phyloP scores from a whole-genome alignment of 106 monocot genomes.

The Allium fistulosum region DNA sequence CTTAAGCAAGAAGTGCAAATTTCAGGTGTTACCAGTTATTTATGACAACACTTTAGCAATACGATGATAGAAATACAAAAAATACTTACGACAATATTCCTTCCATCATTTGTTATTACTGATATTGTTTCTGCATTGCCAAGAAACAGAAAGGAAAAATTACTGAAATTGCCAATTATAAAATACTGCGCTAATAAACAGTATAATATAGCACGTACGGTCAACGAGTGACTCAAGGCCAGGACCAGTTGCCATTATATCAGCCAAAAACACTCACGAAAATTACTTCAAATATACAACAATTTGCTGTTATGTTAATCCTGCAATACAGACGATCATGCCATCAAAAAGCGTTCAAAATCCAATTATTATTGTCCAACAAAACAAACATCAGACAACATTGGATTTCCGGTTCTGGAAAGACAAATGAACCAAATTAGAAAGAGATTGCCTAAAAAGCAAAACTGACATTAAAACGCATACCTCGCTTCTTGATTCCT shows the following conservation, averaged over 20 bases:
- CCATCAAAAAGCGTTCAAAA: too few relatives aligned
- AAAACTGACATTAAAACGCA: too few relatives aligned
- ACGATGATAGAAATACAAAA: background rate
- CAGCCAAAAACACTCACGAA: background rate
- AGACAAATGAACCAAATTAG: too few relatives aligned
- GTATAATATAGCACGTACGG: conserved; percentile 19
- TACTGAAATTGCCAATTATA: background rate
- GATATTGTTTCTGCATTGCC: conserved; percentile 71
- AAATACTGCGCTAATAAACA: background rate
- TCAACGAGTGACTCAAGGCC: conserved; percentile 57
- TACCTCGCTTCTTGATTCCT: too few relatives aligned
- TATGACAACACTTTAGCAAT: background rate
- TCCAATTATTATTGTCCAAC: too few relatives aligned
- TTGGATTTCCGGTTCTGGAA: too few relatives aligned
- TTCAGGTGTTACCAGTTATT: background rate
- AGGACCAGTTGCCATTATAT: conserved; percentile 25
- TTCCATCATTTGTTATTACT: conserved; percentile 92
- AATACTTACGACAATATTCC: conserved; percentile 75
- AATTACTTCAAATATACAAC: too few relatives aligned
- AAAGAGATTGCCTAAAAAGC: too few relatives aligned
- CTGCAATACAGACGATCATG: too few relatives aligned
- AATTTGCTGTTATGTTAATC: too few relatives aligned
- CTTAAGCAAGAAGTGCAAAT: background rate
- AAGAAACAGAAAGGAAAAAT: conserved; percentile 4
- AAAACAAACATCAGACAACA: too few relatives aligned